Evolutionary conservation across 208 protist genomes (phyloP).

Genomic region (Acanthamoeba lenticulata): DNA sequence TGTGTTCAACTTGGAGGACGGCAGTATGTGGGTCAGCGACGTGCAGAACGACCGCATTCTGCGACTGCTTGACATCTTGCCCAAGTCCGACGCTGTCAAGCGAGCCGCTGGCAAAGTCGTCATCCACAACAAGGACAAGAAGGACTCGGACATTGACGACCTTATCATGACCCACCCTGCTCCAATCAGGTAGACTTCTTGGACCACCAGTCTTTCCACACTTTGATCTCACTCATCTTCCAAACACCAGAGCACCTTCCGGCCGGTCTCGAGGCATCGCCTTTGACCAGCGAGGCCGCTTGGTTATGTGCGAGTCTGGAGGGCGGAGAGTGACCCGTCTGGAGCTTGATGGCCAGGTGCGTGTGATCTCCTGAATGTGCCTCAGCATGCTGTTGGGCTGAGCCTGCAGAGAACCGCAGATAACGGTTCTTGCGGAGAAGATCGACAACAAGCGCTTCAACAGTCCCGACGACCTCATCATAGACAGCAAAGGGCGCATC

Average conservation of each 20-base stretch:
- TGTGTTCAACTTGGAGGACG: background rate
- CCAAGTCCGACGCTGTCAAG: background rate
- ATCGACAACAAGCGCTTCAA: constrained; percentile 24
- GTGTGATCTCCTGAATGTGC: too few species aligned
- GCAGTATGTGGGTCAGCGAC: background rate
- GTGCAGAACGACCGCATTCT: constrained; percentile 3
- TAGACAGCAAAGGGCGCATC: background rate
- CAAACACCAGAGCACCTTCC: background rate
- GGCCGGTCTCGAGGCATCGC: background rate
- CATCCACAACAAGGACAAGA: background rate
- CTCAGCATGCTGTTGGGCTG: too few species aligned
- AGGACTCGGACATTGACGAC: background rate
- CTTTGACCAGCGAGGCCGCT: background rate
- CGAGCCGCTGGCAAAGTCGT: background rate
- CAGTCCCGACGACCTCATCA: background rate
- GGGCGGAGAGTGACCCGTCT: background rate
- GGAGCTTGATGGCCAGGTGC: background rate
- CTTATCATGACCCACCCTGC: background rate
- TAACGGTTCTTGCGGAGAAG: background rate
- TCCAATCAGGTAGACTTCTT: background rate
- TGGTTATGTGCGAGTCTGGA: background rate
- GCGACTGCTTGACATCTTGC: background rate
- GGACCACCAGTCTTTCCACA: background rate
- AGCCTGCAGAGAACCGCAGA: too few species aligned
- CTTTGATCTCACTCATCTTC: background rate